Conservation (phyloP, 192 early-diverging fungal species). For the Phycomyces nitens region DNA sequence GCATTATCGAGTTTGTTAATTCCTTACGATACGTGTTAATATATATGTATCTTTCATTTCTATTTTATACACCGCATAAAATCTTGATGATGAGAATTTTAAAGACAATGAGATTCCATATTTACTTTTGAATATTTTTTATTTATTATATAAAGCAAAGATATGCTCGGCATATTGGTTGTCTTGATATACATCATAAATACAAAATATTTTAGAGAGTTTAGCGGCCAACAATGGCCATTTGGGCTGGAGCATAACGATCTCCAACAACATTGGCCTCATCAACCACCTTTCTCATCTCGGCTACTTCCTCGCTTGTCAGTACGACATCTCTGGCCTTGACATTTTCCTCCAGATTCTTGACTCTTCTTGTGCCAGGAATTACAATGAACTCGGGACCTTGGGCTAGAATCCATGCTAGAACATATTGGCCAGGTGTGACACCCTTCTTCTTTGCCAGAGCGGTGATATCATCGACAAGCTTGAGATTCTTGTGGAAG, state of each 20-base stretch:
- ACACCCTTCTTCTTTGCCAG: constrained; percentile 48
- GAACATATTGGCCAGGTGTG: constrained; percentile 48
- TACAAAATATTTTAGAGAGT: too few relatives aligned
- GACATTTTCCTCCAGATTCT: constrained; percentile 42
- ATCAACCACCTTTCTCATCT: constrained; percentile 31
- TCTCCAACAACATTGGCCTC: constrained; percentile 29
- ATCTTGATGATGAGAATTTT: too few relatives aligned
- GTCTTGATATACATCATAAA: too few relatives aligned
- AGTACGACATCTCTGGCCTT: constrained; percentile 32
- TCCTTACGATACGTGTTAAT: too few relatives aligned
- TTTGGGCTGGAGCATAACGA: constrained; percentile 13
- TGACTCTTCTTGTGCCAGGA: constrained; percentile 53
- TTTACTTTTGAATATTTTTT: too few relatives aligned
- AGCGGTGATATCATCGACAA: constrained; percentile 46
- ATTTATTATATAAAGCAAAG: too few relatives aligned
- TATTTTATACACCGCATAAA: too few relatives aligned
- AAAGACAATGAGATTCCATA: too few relatives aligned
- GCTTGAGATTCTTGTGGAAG: constrained; percentile 52
- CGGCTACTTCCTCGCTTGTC: constrained; percentile 26
- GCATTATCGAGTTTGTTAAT: too few relatives aligned
- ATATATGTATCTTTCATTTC: too few relatives aligned
- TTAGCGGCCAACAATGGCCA: too few relatives aligned
- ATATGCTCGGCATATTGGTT: too few relatives aligned
- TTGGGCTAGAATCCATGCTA: constrained; percentile 62
- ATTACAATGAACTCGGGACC: constrained; percentile 46